Conservation (phyloP, 176 grass and related monocot species). For the Bothriochloa decipiens region DNA sequence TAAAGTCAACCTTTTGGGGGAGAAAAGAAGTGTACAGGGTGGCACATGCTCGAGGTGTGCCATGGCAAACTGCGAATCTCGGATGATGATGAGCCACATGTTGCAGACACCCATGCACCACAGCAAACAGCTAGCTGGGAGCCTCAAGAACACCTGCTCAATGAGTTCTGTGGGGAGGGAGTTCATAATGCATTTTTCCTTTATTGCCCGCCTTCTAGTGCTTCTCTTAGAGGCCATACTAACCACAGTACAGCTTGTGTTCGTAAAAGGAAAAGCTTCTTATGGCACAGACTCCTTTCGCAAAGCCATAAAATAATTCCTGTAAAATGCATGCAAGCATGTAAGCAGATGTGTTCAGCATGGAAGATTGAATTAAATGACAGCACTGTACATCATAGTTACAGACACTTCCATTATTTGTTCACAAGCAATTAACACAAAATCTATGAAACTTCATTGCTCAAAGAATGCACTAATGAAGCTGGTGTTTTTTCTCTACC, state of each 20-base stretch:
- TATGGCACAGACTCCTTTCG: background rate
- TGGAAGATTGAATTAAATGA: too few relatives aligned
- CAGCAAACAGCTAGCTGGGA: conserved; percentile 24
- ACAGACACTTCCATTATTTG: too few relatives aligned
- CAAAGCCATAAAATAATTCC: too few relatives aligned
- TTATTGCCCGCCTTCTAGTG: background rate
- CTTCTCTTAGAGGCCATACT: conserved; percentile 19
- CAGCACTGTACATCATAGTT: too few relatives aligned
- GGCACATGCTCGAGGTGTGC: background rate
- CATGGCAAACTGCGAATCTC: background rate
- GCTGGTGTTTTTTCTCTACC: too few relatives aligned
- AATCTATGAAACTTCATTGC: too few relatives aligned
- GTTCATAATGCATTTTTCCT: background rate
- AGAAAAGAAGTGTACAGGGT: conserved; percentile 20
- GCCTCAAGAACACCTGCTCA: conserved; percentile 9
- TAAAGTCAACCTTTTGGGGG: background rate
- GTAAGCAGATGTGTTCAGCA: too few relatives aligned
- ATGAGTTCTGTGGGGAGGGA: conserved; percentile 23
- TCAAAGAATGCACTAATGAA: too few relatives aligned
- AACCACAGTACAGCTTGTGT: background rate
- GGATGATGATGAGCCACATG: conserved; percentile 13
- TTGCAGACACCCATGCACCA: conserved; percentile 27
- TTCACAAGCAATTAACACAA: too few relatives aligned
- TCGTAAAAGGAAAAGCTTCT: background rate
- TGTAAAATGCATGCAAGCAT: too few relatives aligned